These are phyloP conservation scores for Daldinia decipiens DNA, from an alignment of 495 filamentous ascomycete genomes.

Conservation along the genomic window DNA sequence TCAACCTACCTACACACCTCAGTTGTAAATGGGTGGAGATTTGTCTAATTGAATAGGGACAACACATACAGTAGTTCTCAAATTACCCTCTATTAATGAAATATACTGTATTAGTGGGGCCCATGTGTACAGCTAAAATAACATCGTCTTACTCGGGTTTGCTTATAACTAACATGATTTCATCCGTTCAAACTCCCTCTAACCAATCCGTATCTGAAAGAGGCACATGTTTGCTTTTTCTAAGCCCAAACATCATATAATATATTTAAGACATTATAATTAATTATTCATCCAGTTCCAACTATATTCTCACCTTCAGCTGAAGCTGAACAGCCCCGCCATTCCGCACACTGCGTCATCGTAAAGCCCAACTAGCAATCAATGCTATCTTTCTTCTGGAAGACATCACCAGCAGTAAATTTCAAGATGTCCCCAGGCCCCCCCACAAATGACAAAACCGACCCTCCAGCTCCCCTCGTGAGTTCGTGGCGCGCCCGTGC, in stretches of 20 bases:
- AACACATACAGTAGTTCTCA: neutral
- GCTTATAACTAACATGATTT: neutral
- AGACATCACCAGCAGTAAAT: constrained; percentile 9
- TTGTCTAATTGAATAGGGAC: no score
- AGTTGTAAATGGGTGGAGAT: no score
- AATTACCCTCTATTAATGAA: neutral
- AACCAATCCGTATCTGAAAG: neutral
- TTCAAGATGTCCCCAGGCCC: constrained; percentile 24
- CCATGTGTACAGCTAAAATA: neutral
- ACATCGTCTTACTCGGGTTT: constrained; percentile 9
- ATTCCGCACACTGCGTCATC: constrained; percentile 23
- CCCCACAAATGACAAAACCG: constrained; percentile 29
- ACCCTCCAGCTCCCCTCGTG: constrained; percentile 41
- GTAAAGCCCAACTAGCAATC: constrained; percentile 10
- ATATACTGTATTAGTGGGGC: constrained; percentile 5
- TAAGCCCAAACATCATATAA: neutral
- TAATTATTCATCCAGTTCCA: neutral
- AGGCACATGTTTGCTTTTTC: neutral
- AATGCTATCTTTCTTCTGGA: constrained; percentile 42
- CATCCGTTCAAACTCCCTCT: neutral
- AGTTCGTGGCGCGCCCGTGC: constrained; percentile 49
- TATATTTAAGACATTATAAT: neutral
- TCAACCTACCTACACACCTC: no score
- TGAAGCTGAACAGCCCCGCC: constrained; percentile 1
- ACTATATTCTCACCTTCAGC: neutral